Conservation (phyloP, 208 protist species). For the Naegleria fowleri region DNA sequence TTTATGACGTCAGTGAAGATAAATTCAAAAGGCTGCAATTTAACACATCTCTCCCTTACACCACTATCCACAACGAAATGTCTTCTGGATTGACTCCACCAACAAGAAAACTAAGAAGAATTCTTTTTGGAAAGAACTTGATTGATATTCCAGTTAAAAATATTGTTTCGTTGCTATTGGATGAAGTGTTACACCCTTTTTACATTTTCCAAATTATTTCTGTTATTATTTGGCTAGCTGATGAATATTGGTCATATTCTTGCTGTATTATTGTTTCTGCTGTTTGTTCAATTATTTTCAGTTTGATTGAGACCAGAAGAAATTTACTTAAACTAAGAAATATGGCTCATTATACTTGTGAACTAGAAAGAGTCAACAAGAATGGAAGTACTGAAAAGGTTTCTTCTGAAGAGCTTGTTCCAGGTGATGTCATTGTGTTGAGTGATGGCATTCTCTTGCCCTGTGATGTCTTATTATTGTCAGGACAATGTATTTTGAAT, state of each 20-base stretch:
- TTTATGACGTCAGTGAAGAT: not conserved
- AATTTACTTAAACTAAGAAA: conserved; percentile 19
- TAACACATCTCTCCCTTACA: not conserved
- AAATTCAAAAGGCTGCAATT: not conserved
- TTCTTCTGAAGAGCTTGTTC: conserved; percentile 1
- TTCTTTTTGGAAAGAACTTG: conserved; percentile 25
- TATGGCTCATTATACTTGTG: not conserved
- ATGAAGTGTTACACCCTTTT: conserved; percentile 34
- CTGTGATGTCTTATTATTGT: conserved; percentile 51
- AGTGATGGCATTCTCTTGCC: conserved; percentile 33
- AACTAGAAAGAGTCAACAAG: not conserved
- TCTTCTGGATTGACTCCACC: not conserved
- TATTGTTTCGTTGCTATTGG: conserved; percentile 15
- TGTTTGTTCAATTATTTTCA: not conserved
- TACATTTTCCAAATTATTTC: conserved; percentile 35
- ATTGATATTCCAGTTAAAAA: conserved; percentile 32
- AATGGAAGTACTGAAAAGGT: not conserved
- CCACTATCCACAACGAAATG: not conserved
- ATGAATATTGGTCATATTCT: conserved; percentile 26
- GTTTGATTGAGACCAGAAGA: conserved; percentile 21
- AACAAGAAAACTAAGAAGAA: not conserved
- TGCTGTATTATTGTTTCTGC: conserved; percentile 3
- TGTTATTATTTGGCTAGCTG: conserved; percentile 25
- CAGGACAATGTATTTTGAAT: conserved; percentile 47
- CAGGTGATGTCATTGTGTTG: conserved; percentile 27